Evolutionary conservation across 768 basidiomycete genomes (phyloP), one percentile per base, ranked within the genome.

Genomic region (Lentinula guzmanii): DNA sequence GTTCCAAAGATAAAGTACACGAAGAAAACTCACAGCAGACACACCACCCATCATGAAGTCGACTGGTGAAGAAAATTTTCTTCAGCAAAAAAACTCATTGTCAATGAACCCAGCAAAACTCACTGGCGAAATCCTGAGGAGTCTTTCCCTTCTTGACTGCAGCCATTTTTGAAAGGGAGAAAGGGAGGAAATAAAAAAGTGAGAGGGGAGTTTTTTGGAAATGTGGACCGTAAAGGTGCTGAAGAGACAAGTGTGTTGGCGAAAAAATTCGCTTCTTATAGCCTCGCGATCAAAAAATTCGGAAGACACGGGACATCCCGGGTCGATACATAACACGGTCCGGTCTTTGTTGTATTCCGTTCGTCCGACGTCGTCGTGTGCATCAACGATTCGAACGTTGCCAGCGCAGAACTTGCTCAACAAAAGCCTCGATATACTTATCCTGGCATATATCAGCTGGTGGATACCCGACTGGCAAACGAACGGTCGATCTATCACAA

Each of bases 21-120:
- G 24, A 28, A 33, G 18, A 11, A 45, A 57, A 74, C 81, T 33
- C 70, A 84, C 84, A 62, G 86, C 86, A 43, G 87, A 86, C 65
- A 86, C 83, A 80, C 87, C 87, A 74, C 87, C 87, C 83, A 89
- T 86, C 71, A 87, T 74, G 77, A 89, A 89, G 68, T 89, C 87
- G 65, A 79, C 87, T 87, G 8, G 52, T 52, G 39, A 62, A 31
- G 64, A 61, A 58, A 61, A 59, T 42, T 59, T 69, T 51, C 18
- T 43, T 31, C 13, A 46, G 60, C 48, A 37, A 41, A 39, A n/a
- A 7, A 45, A 9, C 45, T 34, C 62, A 42, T 45, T 46, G 43
- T 45, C 33, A 66, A 15, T 24, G 35, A 56, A 34, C 16, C 15
- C 48, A 61, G n/a, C 42, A 33, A 66, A 31, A 75, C 76, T 58